Evolutionary conservation across 768 basidiomycete species (phyloP).

Genomic region (Cystofilobasidium capitatum): DNA sequence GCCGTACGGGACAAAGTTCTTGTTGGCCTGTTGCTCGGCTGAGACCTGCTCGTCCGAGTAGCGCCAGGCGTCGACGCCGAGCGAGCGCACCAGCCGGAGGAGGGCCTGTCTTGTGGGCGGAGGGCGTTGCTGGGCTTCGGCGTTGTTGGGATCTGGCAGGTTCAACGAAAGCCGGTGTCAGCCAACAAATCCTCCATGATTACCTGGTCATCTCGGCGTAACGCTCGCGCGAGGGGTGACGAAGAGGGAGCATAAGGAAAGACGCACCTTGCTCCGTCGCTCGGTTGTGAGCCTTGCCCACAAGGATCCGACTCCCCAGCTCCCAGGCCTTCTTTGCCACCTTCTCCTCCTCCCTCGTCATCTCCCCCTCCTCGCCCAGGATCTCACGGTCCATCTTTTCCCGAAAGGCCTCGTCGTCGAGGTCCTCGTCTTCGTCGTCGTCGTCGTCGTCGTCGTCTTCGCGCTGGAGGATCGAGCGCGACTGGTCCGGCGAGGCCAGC

Average conservation of each 20-base stretch:
- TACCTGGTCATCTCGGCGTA: too few species aligned
- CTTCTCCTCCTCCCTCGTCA: neutral
- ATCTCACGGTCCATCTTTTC: neutral
- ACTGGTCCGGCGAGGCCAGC: neutral
- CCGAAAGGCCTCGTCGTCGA: neutral
- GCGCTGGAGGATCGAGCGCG: neutral
- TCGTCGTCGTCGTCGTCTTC: neutral
- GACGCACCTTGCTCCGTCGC: too few species aligned
- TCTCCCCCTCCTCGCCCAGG: neutral
- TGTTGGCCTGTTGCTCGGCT: neutral
- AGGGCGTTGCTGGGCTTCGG: neutral
- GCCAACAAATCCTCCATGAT: too few species aligned
- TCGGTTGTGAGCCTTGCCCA: neutral
- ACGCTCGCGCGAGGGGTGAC: too few species aligned
- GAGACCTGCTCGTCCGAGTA: neutral
- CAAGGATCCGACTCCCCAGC: neutral
- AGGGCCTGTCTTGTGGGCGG: neutral
- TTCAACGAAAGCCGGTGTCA: too few species aligned
- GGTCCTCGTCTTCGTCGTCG: neutral
- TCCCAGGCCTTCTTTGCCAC: neutral
- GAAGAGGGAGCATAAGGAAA: too few species aligned
- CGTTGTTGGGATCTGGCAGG: neutral
- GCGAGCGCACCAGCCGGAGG: neutral
- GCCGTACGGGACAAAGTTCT: neutral
- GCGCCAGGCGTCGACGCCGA: neutral